phyloP scores from a whole-genome alignment of 768 basidiomycete genomes.

The Dentipellis sp. region DNA sequence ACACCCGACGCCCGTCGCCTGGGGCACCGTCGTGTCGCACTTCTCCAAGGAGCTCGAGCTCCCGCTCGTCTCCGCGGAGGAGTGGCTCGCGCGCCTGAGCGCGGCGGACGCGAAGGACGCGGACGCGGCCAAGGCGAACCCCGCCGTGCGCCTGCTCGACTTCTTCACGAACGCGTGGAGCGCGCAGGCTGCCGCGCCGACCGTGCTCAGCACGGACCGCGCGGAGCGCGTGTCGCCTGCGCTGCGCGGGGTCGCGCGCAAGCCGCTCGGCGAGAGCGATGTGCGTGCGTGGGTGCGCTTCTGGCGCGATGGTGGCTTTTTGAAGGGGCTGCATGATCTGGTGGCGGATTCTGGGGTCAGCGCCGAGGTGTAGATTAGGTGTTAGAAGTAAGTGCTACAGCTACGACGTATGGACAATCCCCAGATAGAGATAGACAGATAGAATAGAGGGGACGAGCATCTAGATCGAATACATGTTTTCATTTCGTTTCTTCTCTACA shows the following conservation, averaged over 20 bases:
- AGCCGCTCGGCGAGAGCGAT: background rate
- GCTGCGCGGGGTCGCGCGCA: background rate
- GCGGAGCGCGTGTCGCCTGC: conserved; percentile 2
- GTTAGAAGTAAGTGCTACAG: too few species aligned
- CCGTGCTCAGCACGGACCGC: background rate
- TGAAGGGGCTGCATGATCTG: background rate
- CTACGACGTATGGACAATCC: background rate
- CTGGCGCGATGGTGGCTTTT: conserved; percentile 9
- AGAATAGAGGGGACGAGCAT: background rate
- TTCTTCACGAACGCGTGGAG: conserved; percentile 9
- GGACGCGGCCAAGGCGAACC: conserved; percentile 2
- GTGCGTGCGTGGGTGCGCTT: conserved; percentile 9
- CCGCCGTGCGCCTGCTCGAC: conserved; percentile 16
- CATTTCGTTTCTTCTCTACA: too few species aligned
- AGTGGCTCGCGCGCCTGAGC: conserved; percentile 26
- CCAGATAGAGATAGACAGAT: background rate
- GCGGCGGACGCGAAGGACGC: background rate
- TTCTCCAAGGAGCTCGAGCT: conserved; percentile 17
- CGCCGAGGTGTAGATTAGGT: background rate
- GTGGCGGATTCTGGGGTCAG: too few species aligned
- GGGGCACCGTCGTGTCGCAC: conserved; percentile 21
- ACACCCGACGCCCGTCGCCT: conserved; percentile 27
- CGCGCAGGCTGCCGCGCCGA: background rate
- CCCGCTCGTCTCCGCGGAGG: conserved; percentile 23
- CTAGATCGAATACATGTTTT: background rate